Evolutionary conservation across 257 asterid genomes (phyloP).

Genomic region (Coffea eugenioides): DNA sequence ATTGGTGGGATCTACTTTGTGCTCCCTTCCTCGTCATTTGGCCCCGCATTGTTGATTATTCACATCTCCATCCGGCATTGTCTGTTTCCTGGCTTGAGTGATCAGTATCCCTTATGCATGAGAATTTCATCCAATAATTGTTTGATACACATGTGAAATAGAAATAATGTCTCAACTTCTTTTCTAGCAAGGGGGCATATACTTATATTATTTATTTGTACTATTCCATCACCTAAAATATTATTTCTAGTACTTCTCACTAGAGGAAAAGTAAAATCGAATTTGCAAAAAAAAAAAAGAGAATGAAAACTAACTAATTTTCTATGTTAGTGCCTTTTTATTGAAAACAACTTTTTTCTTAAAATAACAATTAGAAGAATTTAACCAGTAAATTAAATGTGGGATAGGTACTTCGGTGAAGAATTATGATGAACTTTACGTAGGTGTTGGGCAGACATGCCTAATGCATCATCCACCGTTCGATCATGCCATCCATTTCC

Average conservation of each 20-base stretch:
- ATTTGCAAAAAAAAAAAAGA: too few species aligned
- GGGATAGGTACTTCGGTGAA: neutral
- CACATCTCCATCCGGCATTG: neutral
- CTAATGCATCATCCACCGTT: conserved; percentile 40
- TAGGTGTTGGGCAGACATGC: conserved; percentile 32
- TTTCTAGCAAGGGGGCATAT: neutral
- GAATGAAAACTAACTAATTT: too few species aligned
- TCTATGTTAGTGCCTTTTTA: neutral
- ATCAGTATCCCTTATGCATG: neutral
- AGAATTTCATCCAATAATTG: neutral
- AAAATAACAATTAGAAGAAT: neutral
- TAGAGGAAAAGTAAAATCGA: too few species aligned
- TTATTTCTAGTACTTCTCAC: too few species aligned
- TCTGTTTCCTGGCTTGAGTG: neutral
- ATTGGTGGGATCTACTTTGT: too few species aligned
- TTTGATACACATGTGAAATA: neutral
- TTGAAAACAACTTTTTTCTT: too few species aligned
- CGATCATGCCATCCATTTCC: conserved; percentile 53
- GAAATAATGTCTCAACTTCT: neutral
- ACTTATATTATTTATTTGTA: too few species aligned
- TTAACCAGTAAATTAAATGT: neutral
- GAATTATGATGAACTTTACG: conserved; percentile 29
- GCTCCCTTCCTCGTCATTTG: neutral
- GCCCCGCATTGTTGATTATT: neutral
- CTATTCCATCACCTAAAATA: too few species aligned